Evolutionary conservation across 805 yeast genomes (phyloP), one percentile per base, ranked within the genome.

Genomic region (Torulaspora gathmanii): DNA sequence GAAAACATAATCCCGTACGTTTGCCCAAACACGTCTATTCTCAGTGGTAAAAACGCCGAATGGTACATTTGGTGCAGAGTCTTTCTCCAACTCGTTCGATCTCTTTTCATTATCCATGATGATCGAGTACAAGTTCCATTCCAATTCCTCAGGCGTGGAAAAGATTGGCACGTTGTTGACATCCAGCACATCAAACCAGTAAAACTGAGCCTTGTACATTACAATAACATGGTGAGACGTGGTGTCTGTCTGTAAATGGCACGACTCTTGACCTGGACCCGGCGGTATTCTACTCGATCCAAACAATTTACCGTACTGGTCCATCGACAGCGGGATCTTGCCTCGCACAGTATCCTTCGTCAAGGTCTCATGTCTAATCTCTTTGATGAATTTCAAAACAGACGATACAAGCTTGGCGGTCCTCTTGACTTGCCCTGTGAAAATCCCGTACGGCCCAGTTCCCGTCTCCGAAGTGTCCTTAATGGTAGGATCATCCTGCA

Each of bases 181-280:
- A 64, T 88, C 95, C 55, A 89, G 70, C 1, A 89, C 97, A 61
- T 89, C 96, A 62, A 89, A 89, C 96, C 96, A 89, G 68, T 89
- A 89, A 64, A 88, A 86, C 65, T 89, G 96, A 2, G 95, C 85
- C 58, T 85, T 82, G 50, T 87, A 81, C 63, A 87, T 69, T 12
- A 89, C 90, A 8, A 88, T 82, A 29, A 89, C 79, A 64, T 89
- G 96, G 57, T 80, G 84, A 1, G 93, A 80, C 8, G 79, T 71
- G 6, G 73, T 61, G 64, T 86, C 95, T 1, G 86, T 77, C 65
- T 88, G 95, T 81, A 89, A 80, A 45, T 85, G 79, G 64, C 97
- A 89, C 0, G 68, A 58, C 16, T 51, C 45, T 33, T 55, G 59
- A 3, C 95, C 95, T 2, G 78, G 73, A 17, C 75, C 73, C 1